Evolutionary conservation across 139 green algal genomes (phyloP).

Genomic region (Coelastrella sp.): DNA sequence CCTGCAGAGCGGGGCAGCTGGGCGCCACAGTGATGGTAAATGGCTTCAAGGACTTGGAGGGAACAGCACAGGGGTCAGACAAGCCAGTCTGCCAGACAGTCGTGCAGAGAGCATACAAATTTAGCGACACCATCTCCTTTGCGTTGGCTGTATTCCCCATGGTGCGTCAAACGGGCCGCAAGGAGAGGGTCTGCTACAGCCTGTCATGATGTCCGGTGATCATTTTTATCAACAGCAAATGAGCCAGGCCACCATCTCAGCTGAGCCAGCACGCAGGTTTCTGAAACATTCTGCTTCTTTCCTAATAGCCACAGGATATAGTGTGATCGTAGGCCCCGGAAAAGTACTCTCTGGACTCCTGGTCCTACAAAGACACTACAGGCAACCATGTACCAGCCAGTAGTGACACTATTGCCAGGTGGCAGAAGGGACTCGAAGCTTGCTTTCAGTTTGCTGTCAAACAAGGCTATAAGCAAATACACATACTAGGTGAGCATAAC

Average conservation of each 20-base stretch:
- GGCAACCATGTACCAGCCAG: constrained; percentile 30
- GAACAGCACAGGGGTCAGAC: constrained; percentile 5
- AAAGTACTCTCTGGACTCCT: constrained; percentile 19
- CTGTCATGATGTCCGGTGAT: too few relatives aligned
- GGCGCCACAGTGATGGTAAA: constrained; percentile 46
- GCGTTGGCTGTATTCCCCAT: constrained; percentile 41
- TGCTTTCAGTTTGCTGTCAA: constrained; percentile 38
- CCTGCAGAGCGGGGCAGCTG: not conserved
- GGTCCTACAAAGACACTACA: constrained; percentile 30
- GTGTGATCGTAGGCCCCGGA: constrained; percentile 29
- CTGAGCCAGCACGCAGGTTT: too few relatives aligned
- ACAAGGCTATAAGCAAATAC: constrained; percentile 6
- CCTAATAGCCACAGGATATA: too few relatives aligned
- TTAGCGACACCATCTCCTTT: constrained; percentile 36
- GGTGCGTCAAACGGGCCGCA: not conserved
- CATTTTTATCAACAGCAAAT: too few relatives aligned
- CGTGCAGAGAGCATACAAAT: not conserved
- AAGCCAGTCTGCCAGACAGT: constrained; percentile 42
- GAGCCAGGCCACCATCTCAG: too few relatives aligned
- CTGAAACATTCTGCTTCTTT: too few relatives aligned
- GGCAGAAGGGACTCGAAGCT: constrained; percentile 17
- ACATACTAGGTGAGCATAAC: constrained; percentile 18
- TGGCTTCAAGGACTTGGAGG: constrained; percentile 43
- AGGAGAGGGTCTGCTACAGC: too few relatives aligned
- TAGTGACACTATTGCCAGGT: constrained; percentile 9